Evolutionary conservation across 2,329 filamentous ascomycete genomes (phyloP).

Genomic region (Chrysosporium keratinophilum): DNA sequence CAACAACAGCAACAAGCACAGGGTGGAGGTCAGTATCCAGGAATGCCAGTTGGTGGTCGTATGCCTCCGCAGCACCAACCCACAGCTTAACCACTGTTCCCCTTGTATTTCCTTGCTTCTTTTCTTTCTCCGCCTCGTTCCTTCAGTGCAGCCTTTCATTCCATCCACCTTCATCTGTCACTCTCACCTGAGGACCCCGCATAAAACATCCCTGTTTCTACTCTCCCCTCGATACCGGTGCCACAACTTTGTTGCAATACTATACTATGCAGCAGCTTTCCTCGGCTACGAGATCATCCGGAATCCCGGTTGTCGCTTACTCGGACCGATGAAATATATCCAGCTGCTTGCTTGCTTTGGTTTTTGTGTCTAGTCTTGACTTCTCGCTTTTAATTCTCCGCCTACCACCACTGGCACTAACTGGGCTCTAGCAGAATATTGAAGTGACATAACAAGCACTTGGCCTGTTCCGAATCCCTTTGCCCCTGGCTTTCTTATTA

Average conservation of each 20-base stretch:
- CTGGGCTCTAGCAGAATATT: slow-evolving; percentile 14
- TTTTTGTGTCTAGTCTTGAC: neutral
- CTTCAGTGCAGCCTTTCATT: neutral
- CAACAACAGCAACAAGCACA: slow-evolving; percentile 58
- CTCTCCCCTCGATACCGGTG: neutral
- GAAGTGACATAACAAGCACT: slow-evolving; percentile 9
- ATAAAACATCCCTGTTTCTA: neutral
- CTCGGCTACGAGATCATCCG: neutral
- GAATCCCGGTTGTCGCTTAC: too few species aligned
- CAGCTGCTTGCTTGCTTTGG: neutral
- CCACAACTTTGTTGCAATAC: neutral
- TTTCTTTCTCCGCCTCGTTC: neutral
- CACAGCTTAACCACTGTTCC: slow-evolving; percentile 48
- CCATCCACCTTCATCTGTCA: neutral
- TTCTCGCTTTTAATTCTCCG: neutral
- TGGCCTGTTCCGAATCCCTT: slow-evolving; percentile 6
- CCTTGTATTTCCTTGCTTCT: neutral
- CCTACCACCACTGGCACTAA: slow-evolving; percentile 15
- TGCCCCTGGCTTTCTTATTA: slow-evolving; percentile 8
- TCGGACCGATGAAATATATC: neutral
- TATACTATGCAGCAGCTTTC: neutral
- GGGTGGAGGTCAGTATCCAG: slow-evolving; percentile 57
- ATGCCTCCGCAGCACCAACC: slow-evolving; percentile 77
- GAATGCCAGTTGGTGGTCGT: slow-evolving; percentile 63
- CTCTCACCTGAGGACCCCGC: neutral